Base-by-base conservation (phyloP, 2,329 filamentous ascomycete genomes). In the Arthrobotrys sinensis region DNA sequence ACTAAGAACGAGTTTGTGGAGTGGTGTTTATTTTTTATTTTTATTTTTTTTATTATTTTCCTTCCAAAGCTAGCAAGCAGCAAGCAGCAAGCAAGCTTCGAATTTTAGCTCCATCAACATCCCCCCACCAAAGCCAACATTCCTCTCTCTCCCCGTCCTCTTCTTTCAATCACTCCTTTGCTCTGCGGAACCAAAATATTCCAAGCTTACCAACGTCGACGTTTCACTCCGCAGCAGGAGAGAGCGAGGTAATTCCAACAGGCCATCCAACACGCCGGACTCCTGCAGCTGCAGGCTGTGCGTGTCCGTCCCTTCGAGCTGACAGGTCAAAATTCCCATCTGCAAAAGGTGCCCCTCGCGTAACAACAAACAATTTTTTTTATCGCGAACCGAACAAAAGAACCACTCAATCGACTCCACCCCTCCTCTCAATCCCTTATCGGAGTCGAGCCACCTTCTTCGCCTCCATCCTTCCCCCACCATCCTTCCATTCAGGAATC, bases 271-370 rank as follows among this genome's bases (percentile, higher is more conserved):
- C 43, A 21, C 40, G 32, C 43, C 50, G 53, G 53, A 16, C 46
- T 70, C 16, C 64, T 65, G 52, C 57, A 69, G 52, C 71, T 69
- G 72, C 50, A 57, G 34, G 65, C 53, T 68, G 70, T 69, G 64
- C 62, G 64, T 66, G 63, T 63, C 45, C 63, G 45, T 52, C 45
- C 60, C 32, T 71, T 46, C 60, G 32, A 68, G 75, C 75, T 78
- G 75, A 78, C 75, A 53, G 45, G 32, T 52, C 62, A 40, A 71
- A 71, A 66, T 62, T 21, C 55, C 60, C 46, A 70, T 65, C 45
- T 21, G 38, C n/a, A 66, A 55, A 69, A 67, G 67, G 62, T 78
- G 62, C 75, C 75, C 75, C 75, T 78, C 75, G 75, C 75, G 75
- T 78, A 78, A 63, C 67, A 72, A 78, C 69, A 73, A 73, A 57